Base-by-base conservation (phyloP, 2,329 filamentous ascomycete species). In the Ophiocordyceps polyrhachis-furcata region DNA sequence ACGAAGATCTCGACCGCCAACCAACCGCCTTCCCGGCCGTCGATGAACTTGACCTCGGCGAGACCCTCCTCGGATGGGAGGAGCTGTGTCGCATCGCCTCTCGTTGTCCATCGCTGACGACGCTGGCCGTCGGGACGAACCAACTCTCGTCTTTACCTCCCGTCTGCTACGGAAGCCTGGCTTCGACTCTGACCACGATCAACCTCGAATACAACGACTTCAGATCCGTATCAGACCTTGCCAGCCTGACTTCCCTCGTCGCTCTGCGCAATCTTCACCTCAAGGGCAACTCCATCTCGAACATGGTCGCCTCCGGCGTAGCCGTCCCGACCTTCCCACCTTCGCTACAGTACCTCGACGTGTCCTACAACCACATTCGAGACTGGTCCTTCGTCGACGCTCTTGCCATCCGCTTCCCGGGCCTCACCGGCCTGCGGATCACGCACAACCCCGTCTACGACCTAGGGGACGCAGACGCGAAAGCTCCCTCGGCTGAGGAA, bases 371-470 rank as follows among this genome's bases (percentile, higher is more conserved):
- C 61, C 62, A 69, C 15, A 69, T 89, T 28, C 58, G 68, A 15
- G 69, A 70, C 17, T 95, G 87, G 84, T 55, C 61, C 28, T 84
- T 93, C 57, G 68, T 94, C 50, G 79, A 93, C 53, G 58, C 67
- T 5, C 70, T 98, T 1, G 64, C 74, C 2, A 54, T 58, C 13
- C 65, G 76, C 47, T 85, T 93, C 51, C 89, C 91, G 0, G 76
- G 79, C 4, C 68, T 96, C 7, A 70, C 66, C 13, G 78, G 77
- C 31, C 73, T 98, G 37, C 82, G 88, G 15, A 76, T 94, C 49
- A 78, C 84, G 5, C 80, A 87, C 56, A 96, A 96, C 52, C 88
- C 89, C 5, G 70, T 96, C 20, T 93, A 85, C 61, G 68, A 79
- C 45, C 64, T 69, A 50, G 67, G 59, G 23, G 63, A 64, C 50